phyloP scores from a whole-genome alignment of 2,329 filamentous ascomycete species.

The Diplodia sapinea region DNA sequence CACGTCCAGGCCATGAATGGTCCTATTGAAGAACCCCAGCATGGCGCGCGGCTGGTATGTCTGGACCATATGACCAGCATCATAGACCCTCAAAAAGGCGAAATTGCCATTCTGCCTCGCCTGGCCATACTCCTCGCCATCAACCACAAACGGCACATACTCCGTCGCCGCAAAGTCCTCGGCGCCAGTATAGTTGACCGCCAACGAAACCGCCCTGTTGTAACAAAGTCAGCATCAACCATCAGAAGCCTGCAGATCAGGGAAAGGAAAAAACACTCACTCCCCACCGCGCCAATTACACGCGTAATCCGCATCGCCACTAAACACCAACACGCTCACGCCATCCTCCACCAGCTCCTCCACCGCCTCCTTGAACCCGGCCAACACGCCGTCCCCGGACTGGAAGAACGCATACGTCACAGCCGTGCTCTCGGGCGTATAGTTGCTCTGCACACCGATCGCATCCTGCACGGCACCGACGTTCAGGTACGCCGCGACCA shows the following conservation, averaged over 20 bases:
- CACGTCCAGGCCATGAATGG: neutral
- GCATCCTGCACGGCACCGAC: conserved; percentile 62
- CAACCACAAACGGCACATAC: conserved; percentile 74
- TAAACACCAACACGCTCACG: conserved; percentile 46
- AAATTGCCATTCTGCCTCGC: conserved; percentile 77
- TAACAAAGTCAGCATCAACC: neutral
- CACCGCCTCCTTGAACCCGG: conserved; percentile 58
- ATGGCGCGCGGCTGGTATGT: conserved; percentile 11
- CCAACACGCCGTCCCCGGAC: conserved; percentile 63
- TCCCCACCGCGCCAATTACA: conserved; percentile 45
- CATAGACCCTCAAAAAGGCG: conserved; percentile 59
- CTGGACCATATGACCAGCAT: conserved; percentile 60
- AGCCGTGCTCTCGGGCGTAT: conserved; percentile 55
- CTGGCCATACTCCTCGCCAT: conserved; percentile 65
- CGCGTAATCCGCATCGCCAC: conserved; percentile 47
- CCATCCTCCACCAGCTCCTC: conserved; percentile 50
- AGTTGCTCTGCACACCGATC: conserved; percentile 68
- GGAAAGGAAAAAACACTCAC: conserved; percentile 35
- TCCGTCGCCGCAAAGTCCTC: conserved; percentile 67
- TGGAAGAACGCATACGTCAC: conserved; percentile 59
- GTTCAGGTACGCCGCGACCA: conserved; percentile 60
- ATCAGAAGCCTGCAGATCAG: neutral
- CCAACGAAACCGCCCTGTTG: conserved; percentile 52
- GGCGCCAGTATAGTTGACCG: conserved; percentile 30
- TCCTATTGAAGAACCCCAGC: conserved; percentile 20